These are phyloP conservation scores for Pythium phragmitis DNA, from an alignment of 352 stramenopile species.

Conservation along the genomic window DNA sequence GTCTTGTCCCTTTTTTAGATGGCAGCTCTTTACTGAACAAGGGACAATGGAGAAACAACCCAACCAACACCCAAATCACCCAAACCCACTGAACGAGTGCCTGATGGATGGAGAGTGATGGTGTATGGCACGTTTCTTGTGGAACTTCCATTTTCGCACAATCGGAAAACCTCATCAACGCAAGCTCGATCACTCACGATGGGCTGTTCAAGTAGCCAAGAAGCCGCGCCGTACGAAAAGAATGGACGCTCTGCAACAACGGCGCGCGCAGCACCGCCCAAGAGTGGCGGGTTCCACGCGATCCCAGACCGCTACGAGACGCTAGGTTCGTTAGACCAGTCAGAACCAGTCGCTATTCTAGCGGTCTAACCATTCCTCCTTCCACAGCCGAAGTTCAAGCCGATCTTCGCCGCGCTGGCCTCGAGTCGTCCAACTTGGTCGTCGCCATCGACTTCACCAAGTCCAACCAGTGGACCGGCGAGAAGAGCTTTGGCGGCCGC, in stretches of 20 bases:
- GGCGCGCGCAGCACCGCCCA: background rate
- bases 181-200: background rate
- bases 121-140: background rate
- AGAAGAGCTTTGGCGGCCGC: slow-evolving; percentile 57
- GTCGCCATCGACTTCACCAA: slow-evolving; percentile 74
- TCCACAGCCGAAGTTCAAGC: slow-evolving; percentile 48
- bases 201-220: slow-evolving; percentile 20
- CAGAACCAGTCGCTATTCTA: background rate
- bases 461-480: slow-evolving; percentile 71
- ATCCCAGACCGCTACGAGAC: slow-evolving; percentile 66
- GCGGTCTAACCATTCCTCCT: background rate
- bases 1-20: background rate
- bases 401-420: slow-evolving; percentile 40
- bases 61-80: no score
- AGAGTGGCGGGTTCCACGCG: slow-evolving; percentile 30
- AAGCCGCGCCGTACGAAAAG: slow-evolving; percentile 7
- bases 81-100: background rate
- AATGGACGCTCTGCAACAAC: background rate
- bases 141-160: no score
- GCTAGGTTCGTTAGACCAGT: slow-evolving; percentile 30
- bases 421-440: slow-evolving; percentile 74
- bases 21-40: no score
- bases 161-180: no score
- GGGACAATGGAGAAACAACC: no score
- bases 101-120: background rate